phyloP scores from a whole-genome alignment of 1,139 yeast species.

The Candida albicans region DNA sequence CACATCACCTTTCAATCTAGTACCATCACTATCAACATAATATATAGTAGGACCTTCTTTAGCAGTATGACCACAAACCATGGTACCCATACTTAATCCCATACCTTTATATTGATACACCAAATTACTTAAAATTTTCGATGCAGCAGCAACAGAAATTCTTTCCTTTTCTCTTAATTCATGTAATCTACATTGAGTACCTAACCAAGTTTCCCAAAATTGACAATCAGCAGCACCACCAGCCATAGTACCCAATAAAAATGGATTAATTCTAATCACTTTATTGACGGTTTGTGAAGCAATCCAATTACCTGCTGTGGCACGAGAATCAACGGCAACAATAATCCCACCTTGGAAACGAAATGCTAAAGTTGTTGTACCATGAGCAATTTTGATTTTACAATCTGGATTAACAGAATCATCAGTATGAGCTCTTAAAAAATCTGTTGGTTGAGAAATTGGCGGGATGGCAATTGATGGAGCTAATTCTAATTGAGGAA shows the following conservation, averaged over 20 bases:
- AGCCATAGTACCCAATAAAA: conserved; percentile 95
- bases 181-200: conserved; percentile 92
- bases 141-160: conserved; percentile 95
- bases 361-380: conserved; percentile 96
- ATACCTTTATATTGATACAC: conserved; percentile 95
- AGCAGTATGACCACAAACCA: conserved; percentile 96
- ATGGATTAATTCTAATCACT: conserved; percentile 95
- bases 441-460: conserved; percentile 88
- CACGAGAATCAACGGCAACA: conserved; percentile 97
- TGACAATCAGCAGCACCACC: conserved; percentile 99
- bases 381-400: conserved; percentile 95
- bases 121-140: conserved; percentile 86
- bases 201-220: conserved; percentile 99
- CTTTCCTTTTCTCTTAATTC: conserved; percentile 93
- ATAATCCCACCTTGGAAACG: conserved; percentile 94
- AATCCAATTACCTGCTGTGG: conserved; percentile 98
- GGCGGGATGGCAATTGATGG: conserved; percentile 80
- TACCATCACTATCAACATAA: conserved; percentile 97
- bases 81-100: conserved; percentile 99
- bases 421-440: conserved; percentile 96
- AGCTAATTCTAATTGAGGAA: conserved; percentile 42
- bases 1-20: conserved; percentile 89
- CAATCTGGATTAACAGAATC: conserved; percentile 91
- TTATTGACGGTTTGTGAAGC: conserved; percentile 98
- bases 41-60: conserved; percentile 94